Percentiles rank a stretch among this genome's conserved stretches.
Evolutionary conservation across 2,329 filamentous ascomycete species (phyloP).

Genomic region (Sclerotinia minor): DNA sequence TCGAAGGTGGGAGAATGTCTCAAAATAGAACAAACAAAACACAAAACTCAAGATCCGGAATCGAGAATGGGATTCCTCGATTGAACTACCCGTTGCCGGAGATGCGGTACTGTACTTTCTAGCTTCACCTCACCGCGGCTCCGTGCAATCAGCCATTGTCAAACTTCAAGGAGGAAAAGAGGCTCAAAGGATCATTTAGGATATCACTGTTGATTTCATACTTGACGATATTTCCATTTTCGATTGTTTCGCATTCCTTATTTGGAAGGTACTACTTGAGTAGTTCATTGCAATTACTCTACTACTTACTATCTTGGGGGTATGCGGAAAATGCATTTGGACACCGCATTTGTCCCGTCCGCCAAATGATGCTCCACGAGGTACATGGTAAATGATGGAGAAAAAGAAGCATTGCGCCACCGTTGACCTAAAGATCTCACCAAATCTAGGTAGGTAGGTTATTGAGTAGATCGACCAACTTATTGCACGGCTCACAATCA

Average conservation of each 20-base stretch:
- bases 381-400: slow-evolving; percentile 5
- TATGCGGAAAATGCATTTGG: slow-evolving; percentile 8
- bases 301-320: not conserved
- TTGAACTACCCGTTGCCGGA: slow-evolving; percentile 7
- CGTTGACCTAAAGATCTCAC: slow-evolving; percentile 11
- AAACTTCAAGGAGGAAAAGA: slow-evolving; percentile 3
- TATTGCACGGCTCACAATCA: slow-evolving; percentile 9
- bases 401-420: slow-evolving; percentile 18
- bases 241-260: slow-evolving; percentile 22
- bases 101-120: slow-evolving; percentile 11
- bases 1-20: slow-evolving; percentile 20
- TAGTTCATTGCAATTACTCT: slow-evolving; percentile 13
- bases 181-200: slow-evolving; percentile 23
- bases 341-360: slow-evolving; percentile 6
- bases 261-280: slow-evolving; percentile 8
- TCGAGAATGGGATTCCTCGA: slow-evolving; percentile 8
- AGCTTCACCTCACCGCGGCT: not conserved
- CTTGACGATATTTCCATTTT: slow-evolving; percentile 14
- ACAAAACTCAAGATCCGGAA: slow-evolving; percentile 12
- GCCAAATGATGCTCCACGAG: not conserved
- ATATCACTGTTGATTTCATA: slow-evolving; percentile 22
- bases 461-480: not conserved
- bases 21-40: slow-evolving; percentile 15
- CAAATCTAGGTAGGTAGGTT: not conserved
- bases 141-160: not conserved